Conservation (phyloP, 2,329 filamentous ascomycete species). For the Stagonosporopsis rhizophila region DNA sequence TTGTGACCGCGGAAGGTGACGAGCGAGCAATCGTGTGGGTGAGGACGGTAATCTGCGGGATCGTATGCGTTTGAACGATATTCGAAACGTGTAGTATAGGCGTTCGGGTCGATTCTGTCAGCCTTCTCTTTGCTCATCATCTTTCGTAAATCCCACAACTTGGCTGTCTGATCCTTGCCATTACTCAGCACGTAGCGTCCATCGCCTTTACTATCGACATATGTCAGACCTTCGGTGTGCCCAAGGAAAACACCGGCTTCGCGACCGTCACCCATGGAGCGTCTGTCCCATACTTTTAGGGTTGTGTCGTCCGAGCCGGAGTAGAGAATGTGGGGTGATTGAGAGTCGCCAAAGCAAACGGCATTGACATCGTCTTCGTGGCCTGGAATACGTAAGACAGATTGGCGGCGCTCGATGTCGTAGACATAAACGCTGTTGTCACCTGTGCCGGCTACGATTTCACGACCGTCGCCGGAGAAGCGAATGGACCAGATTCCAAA, state of each 20-base stretch:
- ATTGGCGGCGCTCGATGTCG: constrained; percentile 81
- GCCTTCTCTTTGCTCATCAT: constrained; percentile 78
- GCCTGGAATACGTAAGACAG: constrained; percentile 76
- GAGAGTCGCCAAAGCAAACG: constrained; percentile 90
- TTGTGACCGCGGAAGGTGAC: constrained; percentile 93
- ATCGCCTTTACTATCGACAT: constrained; percentile 83
- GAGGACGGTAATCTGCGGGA: constrained; percentile 70
- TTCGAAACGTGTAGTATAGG: constrained; percentile 71
- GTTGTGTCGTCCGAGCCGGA: constrained; percentile 95
- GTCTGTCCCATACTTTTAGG: constrained; percentile 93
- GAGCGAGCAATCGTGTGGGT: constrained; percentile 86
- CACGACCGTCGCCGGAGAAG: constrained; percentile 89
- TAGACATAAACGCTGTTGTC: constrained; percentile 84
- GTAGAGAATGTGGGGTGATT: constrained; percentile 91
- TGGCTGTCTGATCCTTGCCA: constrained; percentile 95
- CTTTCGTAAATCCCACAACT: constrained; percentile 93
- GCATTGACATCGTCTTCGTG: constrained; percentile 94
- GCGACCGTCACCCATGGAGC: constrained; percentile 68
- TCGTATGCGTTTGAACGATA: constrained; percentile 75
- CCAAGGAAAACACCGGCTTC: constrained; percentile 71
- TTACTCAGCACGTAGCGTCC: constrained; percentile 91
- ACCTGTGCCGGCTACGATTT: constrained; percentile 89
- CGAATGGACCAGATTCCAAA: constrained; percentile 82
- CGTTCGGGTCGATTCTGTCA: constrained; percentile 62
- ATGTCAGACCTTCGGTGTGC: constrained; percentile 70